Evolutionary conservation across 108 stramenopile species (phyloP), one percentile per base, ranked within the genome.

Genomic region (Nitzschia sp.): DNA sequence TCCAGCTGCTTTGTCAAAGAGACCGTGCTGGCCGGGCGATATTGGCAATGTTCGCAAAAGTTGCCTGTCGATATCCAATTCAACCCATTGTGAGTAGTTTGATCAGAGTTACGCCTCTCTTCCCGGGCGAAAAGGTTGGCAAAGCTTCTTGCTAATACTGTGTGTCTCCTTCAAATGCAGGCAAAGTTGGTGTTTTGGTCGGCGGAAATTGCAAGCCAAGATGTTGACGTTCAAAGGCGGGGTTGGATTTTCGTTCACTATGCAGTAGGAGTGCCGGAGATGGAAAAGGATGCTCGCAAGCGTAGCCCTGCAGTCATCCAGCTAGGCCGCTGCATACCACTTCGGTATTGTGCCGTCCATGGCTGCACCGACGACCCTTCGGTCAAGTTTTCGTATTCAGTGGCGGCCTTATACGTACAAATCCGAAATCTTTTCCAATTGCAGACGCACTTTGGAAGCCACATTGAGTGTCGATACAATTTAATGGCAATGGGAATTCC

Each of bases 401-500:
- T n/a, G n/a, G n/a, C n/a, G n/a, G n/a, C n/a, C n/a, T n/a, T n/a
- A n/a, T n/a, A n/a, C n/a, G n/a, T n/a, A n/a, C n/a, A n/a, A n/a
- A n/a, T n/a, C n/a, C n/a, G n/a, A n/a, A n/a, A n/a, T n/a, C n/a
- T 63, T 28, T 27, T 63, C 1, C 54, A 54, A 23, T 45, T 68
- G 26, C 26, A 42, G 54, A 26, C 17, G 18, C 67, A 68, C 27
- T 56, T 27, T 42, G 67, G 67, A 11, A 56, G 35, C 25, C 28
- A 15, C 19, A 23, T 23, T 1, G 54, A 55, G 27, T 55, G 53
- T 27, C 8, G 19, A 1, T 68, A 56, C 36, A 68, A 42, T n/a
- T 35, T 68, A 3, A 51, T 42, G 36, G 28, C 54, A 33, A 56
- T 32, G 27, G 67, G 67, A 9, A 68, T 68, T n/a, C 64, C 47